phyloP scores from a whole-genome alignment of 805 yeast species.

The Kodamaea lidongshanica region DNA sequence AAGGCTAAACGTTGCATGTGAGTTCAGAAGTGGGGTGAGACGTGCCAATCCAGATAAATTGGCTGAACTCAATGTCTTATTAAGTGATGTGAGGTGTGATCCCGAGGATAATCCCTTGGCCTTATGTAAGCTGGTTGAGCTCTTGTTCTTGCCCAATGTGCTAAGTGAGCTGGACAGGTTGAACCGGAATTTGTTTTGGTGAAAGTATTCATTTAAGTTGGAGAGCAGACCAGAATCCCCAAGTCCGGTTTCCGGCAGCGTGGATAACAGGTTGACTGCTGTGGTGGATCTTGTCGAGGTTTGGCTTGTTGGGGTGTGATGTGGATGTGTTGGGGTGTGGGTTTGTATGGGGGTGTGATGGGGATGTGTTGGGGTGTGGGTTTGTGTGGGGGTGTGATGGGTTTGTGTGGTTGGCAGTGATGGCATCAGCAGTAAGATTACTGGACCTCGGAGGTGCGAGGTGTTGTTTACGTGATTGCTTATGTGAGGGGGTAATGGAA shows the following conservation, averaged over 20 bases:
- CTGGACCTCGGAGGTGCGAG: too few species aligned
- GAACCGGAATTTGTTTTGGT: slow-evolving; percentile 12
- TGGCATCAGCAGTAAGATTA: neutral
- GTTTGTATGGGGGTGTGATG: neutral
- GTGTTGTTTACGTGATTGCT: too few species aligned
- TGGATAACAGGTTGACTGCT: neutral
- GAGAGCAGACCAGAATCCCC: too few species aligned
- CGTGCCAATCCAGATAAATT: slow-evolving; percentile 26
- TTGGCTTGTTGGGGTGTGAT: slow-evolving; percentile 1
- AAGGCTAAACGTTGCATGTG: slow-evolving; percentile 10
- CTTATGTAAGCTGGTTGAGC: slow-evolving; percentile 16
- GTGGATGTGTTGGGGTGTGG: neutral
- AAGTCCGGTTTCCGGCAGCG: too few species aligned
- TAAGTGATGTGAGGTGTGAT: too few species aligned
- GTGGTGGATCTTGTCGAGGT: neutral
- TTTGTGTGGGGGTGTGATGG: neutral
- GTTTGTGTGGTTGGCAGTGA: neutral
- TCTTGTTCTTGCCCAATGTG: slow-evolving; percentile 20
- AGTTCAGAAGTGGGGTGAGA: slow-evolving; percentile 40
- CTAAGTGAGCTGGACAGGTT: slow-evolving; percentile 15
- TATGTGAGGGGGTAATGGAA: too few species aligned
- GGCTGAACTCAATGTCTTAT: too few species aligned
- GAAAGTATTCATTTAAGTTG: slow-evolving; percentile 31
- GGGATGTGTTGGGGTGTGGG: neutral
- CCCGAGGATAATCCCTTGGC: too few species aligned